Evolutionary conservation across 805 yeast species (phyloP).

Genomic region (Wickerhamomyces queroliae): DNA sequence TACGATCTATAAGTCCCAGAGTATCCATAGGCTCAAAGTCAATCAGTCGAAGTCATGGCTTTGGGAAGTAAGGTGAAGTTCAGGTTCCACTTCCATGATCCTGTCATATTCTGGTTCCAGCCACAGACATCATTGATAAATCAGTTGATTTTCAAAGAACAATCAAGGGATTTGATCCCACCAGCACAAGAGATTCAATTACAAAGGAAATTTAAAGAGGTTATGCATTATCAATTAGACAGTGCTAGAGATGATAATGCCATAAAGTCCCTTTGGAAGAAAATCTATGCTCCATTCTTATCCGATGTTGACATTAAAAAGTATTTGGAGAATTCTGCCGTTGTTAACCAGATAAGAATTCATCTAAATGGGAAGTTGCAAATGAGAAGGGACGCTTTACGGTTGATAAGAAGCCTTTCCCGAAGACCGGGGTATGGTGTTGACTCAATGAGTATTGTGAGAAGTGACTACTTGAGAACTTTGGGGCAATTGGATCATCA

Average conservation of each 20-base stretch:
- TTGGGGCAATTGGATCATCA: neutral
- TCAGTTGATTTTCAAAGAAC: conserved; percentile 10
- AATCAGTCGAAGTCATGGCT: neutral
- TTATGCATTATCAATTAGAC: neutral
- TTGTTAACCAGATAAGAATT: neutral
- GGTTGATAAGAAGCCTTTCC: neutral
- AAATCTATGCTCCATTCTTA: conserved; percentile 16
- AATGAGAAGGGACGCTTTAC: neutral
- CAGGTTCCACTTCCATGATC: conserved; percentile 20
- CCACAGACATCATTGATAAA: conserved; percentile 17
- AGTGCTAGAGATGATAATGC: neutral
- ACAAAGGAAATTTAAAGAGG: conserved; percentile 12
- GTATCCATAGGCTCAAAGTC: neutral
- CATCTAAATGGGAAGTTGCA: neutral
- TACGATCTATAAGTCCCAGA: neutral
- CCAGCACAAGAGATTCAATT: conserved; percentile 4
- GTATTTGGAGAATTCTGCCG: conserved; percentile 3
- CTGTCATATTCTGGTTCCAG: conserved; percentile 7
- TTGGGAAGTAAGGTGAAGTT: conserved; percentile 1
- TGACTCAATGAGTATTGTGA: too few species aligned
- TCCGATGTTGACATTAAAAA: conserved; percentile 6
- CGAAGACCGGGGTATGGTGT: neutral
- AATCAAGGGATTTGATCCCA: conserved; percentile 6
- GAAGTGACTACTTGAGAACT: neutral
- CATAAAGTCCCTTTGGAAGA: neutral